A percentile compares a stretch with the other conserved stretches of the same genome.
phyloP scores from a whole-genome alignment of 2,329 filamentous ascomycete species.

The Aspergillus sp. region DNA sequence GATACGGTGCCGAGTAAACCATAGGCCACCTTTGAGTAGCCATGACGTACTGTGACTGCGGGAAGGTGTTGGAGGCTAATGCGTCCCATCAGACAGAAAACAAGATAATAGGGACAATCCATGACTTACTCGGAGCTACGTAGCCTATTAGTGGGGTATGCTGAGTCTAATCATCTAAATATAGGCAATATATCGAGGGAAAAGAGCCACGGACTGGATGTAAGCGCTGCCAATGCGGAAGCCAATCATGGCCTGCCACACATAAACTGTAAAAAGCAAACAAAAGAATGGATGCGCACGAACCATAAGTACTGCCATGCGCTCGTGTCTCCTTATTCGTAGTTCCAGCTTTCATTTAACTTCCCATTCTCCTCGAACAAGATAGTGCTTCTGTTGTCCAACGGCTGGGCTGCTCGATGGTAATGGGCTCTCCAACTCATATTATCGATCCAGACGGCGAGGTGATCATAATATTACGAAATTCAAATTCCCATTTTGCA shows the following conservation, averaged over 20 bases:
- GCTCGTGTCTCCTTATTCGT: background rate
- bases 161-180: no score
- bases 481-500: background rate
- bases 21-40: no score
- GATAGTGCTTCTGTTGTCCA: background rate
- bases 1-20: no score
- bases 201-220: background rate
- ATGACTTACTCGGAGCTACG: no score
- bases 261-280: background rate
- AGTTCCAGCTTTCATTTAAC: background rate
- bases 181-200: no score
- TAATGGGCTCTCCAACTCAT: background rate
- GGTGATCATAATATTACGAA: background rate
- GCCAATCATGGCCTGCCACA: background rate
- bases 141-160: no score
- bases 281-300: background rate
- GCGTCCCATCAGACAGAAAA: no score
- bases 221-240: background rate
- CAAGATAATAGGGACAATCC: no score
- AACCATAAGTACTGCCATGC: background rate
- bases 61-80: no score
- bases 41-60: no score
- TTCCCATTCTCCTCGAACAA: background rate
- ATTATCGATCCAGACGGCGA: conserved; percentile 10
- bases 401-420: background rate